Evolutionary conservation across 2,329 filamentous ascomycete species (phyloP), one percentile per base, ranked within the genome.

Genomic region (Dothiorella sarmentorum): DNA sequence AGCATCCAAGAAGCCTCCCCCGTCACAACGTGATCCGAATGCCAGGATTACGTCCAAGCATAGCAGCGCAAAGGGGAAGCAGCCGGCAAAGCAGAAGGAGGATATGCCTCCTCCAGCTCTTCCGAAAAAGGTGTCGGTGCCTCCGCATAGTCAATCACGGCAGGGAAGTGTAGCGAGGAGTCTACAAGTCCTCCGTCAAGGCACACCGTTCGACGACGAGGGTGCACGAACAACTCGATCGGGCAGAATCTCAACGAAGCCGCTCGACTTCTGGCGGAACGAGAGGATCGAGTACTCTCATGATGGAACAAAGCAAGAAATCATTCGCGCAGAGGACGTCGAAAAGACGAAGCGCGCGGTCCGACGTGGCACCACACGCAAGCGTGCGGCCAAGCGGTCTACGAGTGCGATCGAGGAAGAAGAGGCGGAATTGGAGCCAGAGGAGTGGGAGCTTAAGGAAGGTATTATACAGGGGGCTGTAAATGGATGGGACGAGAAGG

Each of bases 261-360:
- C 92, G 0, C 75, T 97, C 31, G 85, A 90, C 24, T 96, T 83
- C 70, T 97, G 93, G 93, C 86, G 86, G 66, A 91, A 91, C 64
- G 93, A 97, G 70, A 84, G 83, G 56, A 84, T 88, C 45, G 83
- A 91, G 20, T 90, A 86, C 67, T 85, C 87, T 53, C 78, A 82
- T 17, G 82, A 85, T 22, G 84, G 85, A 1, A 86, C 82, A 11
- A 86, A 93, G 65, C 89, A 90, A 68, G 88, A 90, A 63, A 83
- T 97, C 52, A 83, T 93, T 24, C 86, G 90, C 38, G 85, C 86
- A 2, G 86, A 91, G 59, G 85, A 88, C 33, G 45, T 56, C 9
- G 65, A 69, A 63, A 65, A 68, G 40, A 63, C 76, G 61, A 69
- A 73, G 33, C 56, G 44, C 7, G 83, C 29, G 73, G 75, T 44